phyloP scores from a whole-genome alignment of 169 alveolate genomes.

The Plasmodium blacklocki region DNA sequence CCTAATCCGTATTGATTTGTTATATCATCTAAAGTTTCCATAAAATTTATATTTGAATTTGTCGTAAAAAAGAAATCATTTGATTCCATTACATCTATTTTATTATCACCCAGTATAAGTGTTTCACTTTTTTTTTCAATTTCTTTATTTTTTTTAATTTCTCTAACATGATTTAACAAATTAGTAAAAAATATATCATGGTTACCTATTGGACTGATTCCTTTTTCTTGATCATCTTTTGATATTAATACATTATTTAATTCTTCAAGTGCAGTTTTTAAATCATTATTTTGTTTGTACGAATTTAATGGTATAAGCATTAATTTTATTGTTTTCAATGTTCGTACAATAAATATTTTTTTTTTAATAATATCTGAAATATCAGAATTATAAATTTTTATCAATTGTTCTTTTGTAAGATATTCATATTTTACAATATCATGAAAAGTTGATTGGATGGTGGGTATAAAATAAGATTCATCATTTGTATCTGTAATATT shows the following conservation, averaged over 20 bases:
- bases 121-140: not conserved
- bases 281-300: conserved; percentile 12
- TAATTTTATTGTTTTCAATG: conserved; percentile 13
- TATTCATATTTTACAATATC: conserved; percentile 56
- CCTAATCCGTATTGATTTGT: conserved; percentile 12
- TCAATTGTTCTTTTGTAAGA: conserved; percentile 18
- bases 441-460: not conserved
- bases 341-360: conserved; percentile 14
- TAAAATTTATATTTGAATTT: not conserved
- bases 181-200: not conserved
- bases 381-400: conserved; percentile 14
- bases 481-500: not conserved
- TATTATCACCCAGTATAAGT: not conserved
- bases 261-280: conserved; percentile 1
- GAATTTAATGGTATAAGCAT: conserved; percentile 9
- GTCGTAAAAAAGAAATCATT: conserved; percentile 25
- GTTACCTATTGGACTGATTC: not conserved
- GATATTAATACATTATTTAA: conserved; percentile 2
- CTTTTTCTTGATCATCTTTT: not conserved
- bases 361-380: conserved; percentile 11
- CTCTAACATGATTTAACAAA: not conserved
- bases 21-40: conserved; percentile 9
- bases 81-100: not conserved
- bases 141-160: not conserved
- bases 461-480: not conserved